These are phyloP conservation scores for Botrytis squamosa DNA, from an alignment of 2,329 filamentous ascomycete genomes.

Conservation along the genomic window DNA sequence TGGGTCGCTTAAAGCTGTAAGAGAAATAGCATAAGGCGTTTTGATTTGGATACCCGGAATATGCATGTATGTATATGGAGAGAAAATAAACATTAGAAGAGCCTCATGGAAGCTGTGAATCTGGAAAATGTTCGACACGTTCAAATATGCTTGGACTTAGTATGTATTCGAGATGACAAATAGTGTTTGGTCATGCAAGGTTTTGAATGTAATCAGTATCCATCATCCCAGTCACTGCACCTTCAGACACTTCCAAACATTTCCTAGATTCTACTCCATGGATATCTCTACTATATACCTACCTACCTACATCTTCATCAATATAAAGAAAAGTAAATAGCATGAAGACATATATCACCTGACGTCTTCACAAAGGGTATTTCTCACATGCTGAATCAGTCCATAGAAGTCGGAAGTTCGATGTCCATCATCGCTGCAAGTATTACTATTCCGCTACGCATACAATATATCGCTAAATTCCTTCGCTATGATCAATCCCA, in stretches of 20 bases:
- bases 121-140: accelerated
- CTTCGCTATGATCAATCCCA: not conserved
- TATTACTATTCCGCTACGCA: not conserved
- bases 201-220: no score
- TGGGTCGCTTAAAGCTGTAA: not conserved
- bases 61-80: slow-evolving; percentile 7
- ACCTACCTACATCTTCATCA: not conserved
- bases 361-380: not conserved
- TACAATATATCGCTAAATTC: not conserved
- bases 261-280: not conserved
- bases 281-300: not conserved
- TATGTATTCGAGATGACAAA: no score
- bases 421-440: not conserved
- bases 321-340: not conserved
- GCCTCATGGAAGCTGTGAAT: not conserved
- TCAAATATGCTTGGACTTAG: not conserved
- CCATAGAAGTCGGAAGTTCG: not conserved
- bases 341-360: not conserved
- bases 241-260: not conserved
- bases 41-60: slow-evolving; percentile 14
- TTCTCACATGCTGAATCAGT: not conserved
- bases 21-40: slow-evolving; percentile 5
- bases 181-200: no score
- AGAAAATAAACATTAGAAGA: not conserved
- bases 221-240: not conserved